phyloP scores from a whole-genome alignment of 306 rosid genomes.

The Citrullus colocynthis region DNA sequence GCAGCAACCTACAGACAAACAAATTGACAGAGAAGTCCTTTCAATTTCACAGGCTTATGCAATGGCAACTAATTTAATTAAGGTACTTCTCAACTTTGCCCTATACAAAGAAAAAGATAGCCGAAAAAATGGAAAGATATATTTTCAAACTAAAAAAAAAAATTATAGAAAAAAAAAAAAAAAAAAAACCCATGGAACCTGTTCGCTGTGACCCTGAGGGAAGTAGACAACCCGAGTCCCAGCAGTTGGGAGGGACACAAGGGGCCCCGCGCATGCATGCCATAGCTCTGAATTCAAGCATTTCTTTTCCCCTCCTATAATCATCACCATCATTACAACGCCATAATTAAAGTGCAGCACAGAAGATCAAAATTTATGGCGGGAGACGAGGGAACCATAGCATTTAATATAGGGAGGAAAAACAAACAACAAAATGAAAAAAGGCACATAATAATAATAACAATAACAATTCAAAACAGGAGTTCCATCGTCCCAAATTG shows the following conservation, averaged over 20 bases:
- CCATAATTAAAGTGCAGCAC: constrained; percentile 8
- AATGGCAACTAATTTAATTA: not conserved
- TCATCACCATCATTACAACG: constrained; percentile 12
- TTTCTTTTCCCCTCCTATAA: constrained; percentile 59
- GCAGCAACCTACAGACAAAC: constrained; percentile 49
- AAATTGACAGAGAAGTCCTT: not conserved
- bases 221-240: constrained; percentile 79
- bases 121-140: not conserved
- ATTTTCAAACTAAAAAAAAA: not conserved
- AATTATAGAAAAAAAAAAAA: not conserved
- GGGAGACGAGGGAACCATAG: not conserved
- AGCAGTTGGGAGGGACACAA: constrained; percentile 63
- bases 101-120: not conserved
- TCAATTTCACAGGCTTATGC: not conserved
- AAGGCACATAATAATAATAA: constrained; percentile 3
- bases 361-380: not conserved
- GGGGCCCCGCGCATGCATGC: constrained; percentile 96
- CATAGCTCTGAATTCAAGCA: constrained; percentile 89
- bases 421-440: not conserved
- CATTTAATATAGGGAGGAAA: not conserved
- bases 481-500: constrained; percentile 4
- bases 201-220: constrained; percentile 94
- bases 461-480: not conserved
- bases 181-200: constrained; percentile 20
- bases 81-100: not conserved